Evolutionary conservation across 352 stramenopile species (phyloP).

Genomic region (Globisporangium echinulatum): DNA sequence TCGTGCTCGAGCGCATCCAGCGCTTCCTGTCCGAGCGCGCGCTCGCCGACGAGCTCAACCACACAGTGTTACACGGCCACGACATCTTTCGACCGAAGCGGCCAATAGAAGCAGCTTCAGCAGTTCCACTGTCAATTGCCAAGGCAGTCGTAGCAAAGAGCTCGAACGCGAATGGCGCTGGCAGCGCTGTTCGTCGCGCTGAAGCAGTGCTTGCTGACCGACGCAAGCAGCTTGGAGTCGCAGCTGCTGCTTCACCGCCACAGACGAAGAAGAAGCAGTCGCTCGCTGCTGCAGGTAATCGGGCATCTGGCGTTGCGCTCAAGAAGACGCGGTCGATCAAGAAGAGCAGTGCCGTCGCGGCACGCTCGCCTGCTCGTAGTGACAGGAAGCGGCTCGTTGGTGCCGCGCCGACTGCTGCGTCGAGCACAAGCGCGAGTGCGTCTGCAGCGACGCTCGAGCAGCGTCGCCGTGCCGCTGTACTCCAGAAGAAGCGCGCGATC

Average conservation of each 20-base stretch:
- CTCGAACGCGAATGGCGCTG: background rate
- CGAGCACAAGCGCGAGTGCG: constrained; percentile 1
- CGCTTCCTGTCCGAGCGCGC: constrained; percentile 50
- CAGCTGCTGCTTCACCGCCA: background rate
- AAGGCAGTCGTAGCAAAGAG: constrained; percentile 1
- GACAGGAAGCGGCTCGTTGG: constrained; percentile 1
- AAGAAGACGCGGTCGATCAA: constrained; percentile 15
- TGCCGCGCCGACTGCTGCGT: background rate
- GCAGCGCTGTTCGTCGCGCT: constrained; percentile 3
- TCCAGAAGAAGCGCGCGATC: constrained; percentile 19
- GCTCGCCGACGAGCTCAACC: constrained; percentile 48
- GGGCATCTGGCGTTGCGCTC: constrained; percentile 2
- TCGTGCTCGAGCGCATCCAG: constrained; percentile 63
- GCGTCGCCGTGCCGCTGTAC: constrained; percentile 5
- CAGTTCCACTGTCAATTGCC: background rate
- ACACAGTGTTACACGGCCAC: constrained; percentile 69
- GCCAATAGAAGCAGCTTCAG: background rate
- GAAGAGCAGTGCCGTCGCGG: constrained; percentile 5
- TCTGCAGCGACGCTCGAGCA: constrained; percentile 13
- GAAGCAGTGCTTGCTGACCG: constrained; percentile 4
- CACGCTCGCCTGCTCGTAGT: background rate
- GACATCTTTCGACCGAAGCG: constrained; percentile 41
- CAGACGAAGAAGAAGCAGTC: constrained; percentile 12
- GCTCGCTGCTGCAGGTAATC: background rate
- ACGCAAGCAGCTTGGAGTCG: constrained; percentile 1